Base-by-base conservation (phyloP, 148 eudicot genomes). In the Cornus kousa region DNA sequence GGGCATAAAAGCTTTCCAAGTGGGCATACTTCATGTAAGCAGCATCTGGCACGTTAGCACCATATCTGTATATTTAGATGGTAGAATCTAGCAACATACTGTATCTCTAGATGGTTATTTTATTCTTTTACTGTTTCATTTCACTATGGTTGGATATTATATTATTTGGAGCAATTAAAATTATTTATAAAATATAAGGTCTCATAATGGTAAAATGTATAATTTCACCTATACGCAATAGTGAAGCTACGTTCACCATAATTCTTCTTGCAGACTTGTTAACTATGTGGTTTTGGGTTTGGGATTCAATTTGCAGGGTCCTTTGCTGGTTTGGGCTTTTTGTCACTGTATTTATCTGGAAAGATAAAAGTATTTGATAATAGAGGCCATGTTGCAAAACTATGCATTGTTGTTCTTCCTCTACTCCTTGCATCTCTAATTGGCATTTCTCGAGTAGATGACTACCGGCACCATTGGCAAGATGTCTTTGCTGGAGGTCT, bases 381-480 rank as follows among this genome's bases (percentile, higher is more conserved):
- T 9, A 77, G 77, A 85, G 90, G 90, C 67, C 90, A 83, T 43
- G 82, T 86, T 62, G 85, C 87, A 12, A 85, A 88, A 50, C 82
- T 88, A 9, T 83, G 88, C 57, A 5, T 88, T 28, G 78, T 83
- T 81, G 48, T 88, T 60, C 75, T 88, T 75, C 90, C 88, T 70
- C 78, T 85, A 17, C 83, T 88, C 48, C 53, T 77, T 78, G 88
- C 90, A 28, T 81, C 69, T 71, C 78, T 88, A 71, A 83, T 88
- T 80, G 88, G 76, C 62, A 77, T 88, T 81, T 83, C 88, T 67
- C 80, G 90, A 60, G 85, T 88, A 73, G 90, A 88, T 80, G 83
- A 88, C 79, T 85, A 88, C 74, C 64, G 86, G 86, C 90, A 88
- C 80, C 88, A 88, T 60, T 88, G 88, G 88, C 80, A 83, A 71